phyloP scores from a whole-genome alignment of 1,139 yeast species.

The Debaryomycetaceae sp. region DNA sequence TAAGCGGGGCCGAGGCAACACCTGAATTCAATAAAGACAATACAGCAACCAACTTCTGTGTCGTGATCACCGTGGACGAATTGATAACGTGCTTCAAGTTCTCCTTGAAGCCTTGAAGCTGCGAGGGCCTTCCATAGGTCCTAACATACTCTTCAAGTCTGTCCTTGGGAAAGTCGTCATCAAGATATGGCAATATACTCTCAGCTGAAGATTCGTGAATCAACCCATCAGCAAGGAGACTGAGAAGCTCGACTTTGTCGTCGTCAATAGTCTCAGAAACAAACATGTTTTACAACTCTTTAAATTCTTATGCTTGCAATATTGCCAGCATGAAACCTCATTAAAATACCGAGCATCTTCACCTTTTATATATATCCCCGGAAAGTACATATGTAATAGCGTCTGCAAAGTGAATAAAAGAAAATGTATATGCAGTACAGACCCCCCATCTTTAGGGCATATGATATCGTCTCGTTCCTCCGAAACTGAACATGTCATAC shows the following conservation, averaged over 20 bases:
- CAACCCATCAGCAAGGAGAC: conserved; percentile 33
- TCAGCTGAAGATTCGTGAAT: conserved; percentile 33
- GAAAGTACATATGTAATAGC: too few species aligned
- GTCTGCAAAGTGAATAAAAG: too few species aligned
- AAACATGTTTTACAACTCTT: neutral
- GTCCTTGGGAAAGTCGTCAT: conserved; percentile 24
- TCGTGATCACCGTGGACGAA: conserved; percentile 14
- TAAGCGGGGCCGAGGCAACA: conserved; percentile 33
- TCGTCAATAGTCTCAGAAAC: conserved; percentile 19
- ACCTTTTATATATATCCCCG: too few species aligned
- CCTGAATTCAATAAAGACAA: conserved; percentile 28
- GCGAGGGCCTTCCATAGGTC: conserved; percentile 27
- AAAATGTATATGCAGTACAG: too few species aligned
- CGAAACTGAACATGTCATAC: neutral
- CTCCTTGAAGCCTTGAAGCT: conserved; percentile 24
- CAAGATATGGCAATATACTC: conserved; percentile 23
- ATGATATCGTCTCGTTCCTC: too few species aligned
- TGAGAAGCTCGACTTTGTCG: conserved; percentile 24
- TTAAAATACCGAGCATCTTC: too few species aligned
- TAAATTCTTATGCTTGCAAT: too few species aligned
- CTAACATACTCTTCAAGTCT: conserved; percentile 31
- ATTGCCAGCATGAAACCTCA: too few species aligned
- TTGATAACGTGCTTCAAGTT: conserved; percentile 15
- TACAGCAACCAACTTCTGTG: conserved; percentile 21
- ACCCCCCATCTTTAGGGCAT: too few species aligned